A percentile compares a stretch with the other conserved stretches of the same genome.
phyloP scores from a whole-genome alignment of 2,329 filamentous ascomycete species.

The Coniochaeta sp. region DNA sequence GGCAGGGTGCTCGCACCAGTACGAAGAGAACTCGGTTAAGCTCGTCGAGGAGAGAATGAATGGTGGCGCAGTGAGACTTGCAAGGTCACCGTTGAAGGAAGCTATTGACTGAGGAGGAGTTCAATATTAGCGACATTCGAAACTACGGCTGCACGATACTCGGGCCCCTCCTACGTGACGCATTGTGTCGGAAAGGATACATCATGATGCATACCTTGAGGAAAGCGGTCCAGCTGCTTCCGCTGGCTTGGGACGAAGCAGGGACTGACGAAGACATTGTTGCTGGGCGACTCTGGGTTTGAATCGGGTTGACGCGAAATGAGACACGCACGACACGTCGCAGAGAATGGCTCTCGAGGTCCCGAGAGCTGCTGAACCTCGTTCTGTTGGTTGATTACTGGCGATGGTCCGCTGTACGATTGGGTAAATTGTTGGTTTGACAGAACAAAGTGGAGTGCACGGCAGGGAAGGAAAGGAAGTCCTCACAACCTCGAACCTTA shows the following conservation, averaged over 20 bases:
- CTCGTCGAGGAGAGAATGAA: slow-evolving; percentile 76
- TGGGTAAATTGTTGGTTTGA: too few species aligned
- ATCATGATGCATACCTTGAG: slow-evolving; percentile 39
- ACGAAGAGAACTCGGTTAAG: slow-evolving; percentile 72
- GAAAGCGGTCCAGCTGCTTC: slow-evolving; percentile 38
- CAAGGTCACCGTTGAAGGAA: slow-evolving; percentile 75
- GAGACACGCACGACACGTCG: background rate
- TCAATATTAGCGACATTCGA: background rate
- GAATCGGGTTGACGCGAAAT: background rate
- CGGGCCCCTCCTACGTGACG: background rate
- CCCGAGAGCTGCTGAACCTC: too few species aligned
- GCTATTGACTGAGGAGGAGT: slow-evolving; percentile 54
- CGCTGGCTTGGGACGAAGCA: background rate
- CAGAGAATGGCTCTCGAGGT: too few species aligned
- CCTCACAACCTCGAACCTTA: too few species aligned
- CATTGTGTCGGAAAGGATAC: background rate
- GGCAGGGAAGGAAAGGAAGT: too few species aligned
- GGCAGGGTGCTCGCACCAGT: slow-evolving; percentile 72
- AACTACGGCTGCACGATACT: slow-evolving; percentile 2
- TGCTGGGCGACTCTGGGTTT: background rate
- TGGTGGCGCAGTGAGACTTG: slow-evolving; percentile 71
- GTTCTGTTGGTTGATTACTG: too few species aligned
- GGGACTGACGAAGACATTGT: background rate
- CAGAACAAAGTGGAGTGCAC: too few species aligned
- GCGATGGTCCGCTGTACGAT: too few species aligned